phyloP scores from a whole-genome alignment of 2,329 filamentous ascomycete genomes.

The Talaromyces sp. region DNA sequence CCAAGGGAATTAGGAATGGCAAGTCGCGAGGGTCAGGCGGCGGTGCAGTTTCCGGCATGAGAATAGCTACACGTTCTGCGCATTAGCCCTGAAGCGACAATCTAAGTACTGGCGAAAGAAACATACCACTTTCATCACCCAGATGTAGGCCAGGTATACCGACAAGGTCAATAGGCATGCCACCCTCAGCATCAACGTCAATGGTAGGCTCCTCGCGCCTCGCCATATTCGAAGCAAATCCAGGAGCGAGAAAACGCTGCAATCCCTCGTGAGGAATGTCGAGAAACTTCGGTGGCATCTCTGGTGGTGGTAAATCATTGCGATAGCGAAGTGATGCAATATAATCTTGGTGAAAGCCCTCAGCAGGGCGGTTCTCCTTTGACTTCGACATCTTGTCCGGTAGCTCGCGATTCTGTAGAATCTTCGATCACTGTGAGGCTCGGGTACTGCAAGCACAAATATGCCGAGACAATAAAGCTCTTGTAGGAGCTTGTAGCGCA shows the following conservation, averaged over 20 bases:
- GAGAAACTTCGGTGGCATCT: conserved; percentile 91
- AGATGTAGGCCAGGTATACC: conserved; percentile 94
- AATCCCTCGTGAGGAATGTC: conserved; percentile 94
- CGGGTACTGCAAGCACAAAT: not conserved
- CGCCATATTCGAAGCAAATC: conserved; percentile 81
- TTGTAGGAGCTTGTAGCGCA: not conserved
- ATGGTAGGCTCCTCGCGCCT: conserved; percentile 93
- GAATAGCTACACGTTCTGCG: conserved; percentile 57
- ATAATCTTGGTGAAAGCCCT: conserved; percentile 79
- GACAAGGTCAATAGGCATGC: conserved; percentile 93
- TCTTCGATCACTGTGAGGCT: not conserved
- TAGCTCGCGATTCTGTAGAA: not conserved
- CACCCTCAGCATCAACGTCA: conserved; percentile 93
- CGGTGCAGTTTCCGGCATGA: conserved; percentile 66
- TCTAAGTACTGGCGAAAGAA: not conserved
- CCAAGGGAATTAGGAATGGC: conserved; percentile 73
- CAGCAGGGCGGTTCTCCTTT: conserved; percentile 33
- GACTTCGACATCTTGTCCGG: conserved; percentile 31
- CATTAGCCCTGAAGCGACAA: conserved; percentile 6
- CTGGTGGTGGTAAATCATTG: conserved; percentile 90
- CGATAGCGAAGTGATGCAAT: conserved; percentile 93
- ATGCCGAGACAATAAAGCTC: not conserved
- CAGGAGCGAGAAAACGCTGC: conserved; percentile 81
- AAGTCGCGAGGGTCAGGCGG: conserved; percentile 77
- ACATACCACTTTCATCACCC: conserved; percentile 83